These are phyloP conservation scores for Aspergillus caelatus DNA, from an alignment of 2,329 filamentous ascomycete genomes.

Conservation along the genomic window DNA sequence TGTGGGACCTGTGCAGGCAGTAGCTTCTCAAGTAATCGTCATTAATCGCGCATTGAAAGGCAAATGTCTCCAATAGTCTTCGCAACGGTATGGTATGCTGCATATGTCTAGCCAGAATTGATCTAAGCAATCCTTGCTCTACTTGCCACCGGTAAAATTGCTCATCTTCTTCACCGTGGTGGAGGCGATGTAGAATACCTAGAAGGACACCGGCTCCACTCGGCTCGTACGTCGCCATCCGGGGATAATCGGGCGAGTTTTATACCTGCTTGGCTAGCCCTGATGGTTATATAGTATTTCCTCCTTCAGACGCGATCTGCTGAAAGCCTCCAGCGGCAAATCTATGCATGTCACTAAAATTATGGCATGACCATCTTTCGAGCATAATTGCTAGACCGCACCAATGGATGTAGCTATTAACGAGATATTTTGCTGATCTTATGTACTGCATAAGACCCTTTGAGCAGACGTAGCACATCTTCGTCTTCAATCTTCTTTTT, in stretches of 20 bases:
- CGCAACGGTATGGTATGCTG: neutral
- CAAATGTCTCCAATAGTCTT: neutral
- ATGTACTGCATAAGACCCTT: neutral
- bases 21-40: neutral
- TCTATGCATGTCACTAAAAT: fast-evolving
- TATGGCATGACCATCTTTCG: neutral
- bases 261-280: neutral
- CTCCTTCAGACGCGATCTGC: neutral
- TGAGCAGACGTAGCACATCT: neutral
- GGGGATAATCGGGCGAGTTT: neutral
- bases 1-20: neutral
- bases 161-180: neutral
- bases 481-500: no score
- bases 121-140: neutral
- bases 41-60: neutral
- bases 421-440: neutral
- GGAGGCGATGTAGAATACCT: neutral
- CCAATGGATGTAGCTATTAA: fast-evolving
- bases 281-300: neutral
- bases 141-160: neutral
- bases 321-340: neutral
- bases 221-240: neutral
- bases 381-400: neutral
- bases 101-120: no score
- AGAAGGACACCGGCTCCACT: neutral